These are phyloP conservation scores for Solanum gracilifrons DNA, from an alignment of 257 asterid species.

Conservation along the genomic window DNA sequence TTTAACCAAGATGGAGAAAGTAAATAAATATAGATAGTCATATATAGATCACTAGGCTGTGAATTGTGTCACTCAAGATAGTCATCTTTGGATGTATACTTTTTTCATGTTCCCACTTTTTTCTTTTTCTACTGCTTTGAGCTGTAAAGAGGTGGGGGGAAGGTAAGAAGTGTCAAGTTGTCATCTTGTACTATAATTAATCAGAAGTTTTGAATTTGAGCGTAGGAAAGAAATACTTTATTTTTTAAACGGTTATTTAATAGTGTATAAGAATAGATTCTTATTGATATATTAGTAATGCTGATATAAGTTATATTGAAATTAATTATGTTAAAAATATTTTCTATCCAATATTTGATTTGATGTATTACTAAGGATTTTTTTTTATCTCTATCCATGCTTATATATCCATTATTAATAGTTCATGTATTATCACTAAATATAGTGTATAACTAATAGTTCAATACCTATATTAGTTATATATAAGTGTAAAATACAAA, in stretches of 20 bases:
- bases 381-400: too few species aligned
- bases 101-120: background rate
- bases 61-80: background rate
- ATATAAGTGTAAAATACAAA: too few species aligned
- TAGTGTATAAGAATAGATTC: too few species aligned
- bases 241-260: background rate
- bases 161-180: background rate
- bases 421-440: too few species aligned
- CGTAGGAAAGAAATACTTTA: background rate
- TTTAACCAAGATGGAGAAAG: background rate
- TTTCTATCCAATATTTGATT: too few species aligned
- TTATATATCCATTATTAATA: too few species aligned
- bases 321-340: too few species aligned
- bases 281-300: too few species aligned
- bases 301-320: too few species aligned
- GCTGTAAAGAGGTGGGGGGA: background rate
- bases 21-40: background rate
- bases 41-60: background rate
- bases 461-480: too few species aligned
- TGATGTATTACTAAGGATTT: too few species aligned
- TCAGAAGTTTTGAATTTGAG: background rate
- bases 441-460: too few species aligned
- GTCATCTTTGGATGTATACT: background rate
- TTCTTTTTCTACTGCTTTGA: background rate
- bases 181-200: background rate